Base-by-base conservation (phyloP, 1,284 basidiomycete species). In the Trichosporon sp. region DNA sequence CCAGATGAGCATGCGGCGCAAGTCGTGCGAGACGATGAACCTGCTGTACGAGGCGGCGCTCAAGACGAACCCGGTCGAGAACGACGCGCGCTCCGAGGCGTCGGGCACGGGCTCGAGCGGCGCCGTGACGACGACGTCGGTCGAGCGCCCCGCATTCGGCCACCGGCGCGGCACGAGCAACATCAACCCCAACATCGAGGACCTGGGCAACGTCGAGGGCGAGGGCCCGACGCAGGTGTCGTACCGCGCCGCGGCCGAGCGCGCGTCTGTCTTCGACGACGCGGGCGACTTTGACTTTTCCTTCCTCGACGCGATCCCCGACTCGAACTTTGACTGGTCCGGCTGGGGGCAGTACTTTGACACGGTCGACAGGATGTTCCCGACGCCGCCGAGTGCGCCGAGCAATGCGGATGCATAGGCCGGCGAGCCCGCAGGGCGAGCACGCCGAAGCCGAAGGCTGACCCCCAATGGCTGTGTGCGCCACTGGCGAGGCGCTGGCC, bases 1-100 rank as follows among this genome's bases (percentile, higher is more conserved):
- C 75, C 92, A 95, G 82, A 94, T 94, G 92, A 92, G 91, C 42
- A 89, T 91, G n/a, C 87, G 92, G 81, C 88, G 92, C 76, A 94
- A 93, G 88, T 84, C 82, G 9, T 80, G 78, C 71, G 79, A 98
- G 90, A 96, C 94, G 70, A 95, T 97, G 76, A 88, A 91, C 27
- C 86, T 98, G 23, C 86, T 98, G 27, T 96, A 93, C 82, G 93
- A 97, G 84, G 90, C 93, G 34, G 93, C 93, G 29, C 90, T 92
- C 82, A 88, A 91, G 44, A 88, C 89, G 62, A 82, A 76, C 68
- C 74, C 76, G 15, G 75, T 78, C 7, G 66, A 69, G 23, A 74
- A 75, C n/a, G 75, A 77, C 47, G 76, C 77, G 64, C 75, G 77
- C 11, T 73, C 77, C 1, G 75, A 72, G 13, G 78, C 77, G n/a